Evolutionary conservation across 768 basidiomycete species (phyloP), one percentile per base, ranked within the genome.

Genomic region (Cystofilobasidium macerans): DNA sequence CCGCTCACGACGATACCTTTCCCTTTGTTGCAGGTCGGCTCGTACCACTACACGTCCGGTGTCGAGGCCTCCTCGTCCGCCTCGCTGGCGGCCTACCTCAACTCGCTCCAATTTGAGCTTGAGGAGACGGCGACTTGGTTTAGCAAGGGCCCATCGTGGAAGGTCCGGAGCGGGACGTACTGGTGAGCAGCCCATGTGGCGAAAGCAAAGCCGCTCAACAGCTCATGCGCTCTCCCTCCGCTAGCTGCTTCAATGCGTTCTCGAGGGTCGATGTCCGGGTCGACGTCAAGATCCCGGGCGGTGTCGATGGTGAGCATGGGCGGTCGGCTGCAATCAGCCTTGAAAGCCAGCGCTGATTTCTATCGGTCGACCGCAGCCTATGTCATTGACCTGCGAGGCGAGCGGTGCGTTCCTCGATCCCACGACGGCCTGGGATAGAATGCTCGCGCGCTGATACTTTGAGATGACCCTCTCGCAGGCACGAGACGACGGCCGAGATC

Each of bases 191-290:
- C 3, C 43, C 61, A 26, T 30, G 36, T 57, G 60, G 6, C 24
- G 33, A 69, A 57, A 9, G 20, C 45, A 42, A 13, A 4, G 65
- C 28, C 40, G 30, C 57, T 62, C 16, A 43, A 35, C 40, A 3
- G 18, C 43, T 28, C 47, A 28, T 32, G 30, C 62, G 14, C 60
- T n/a, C n/a, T n/a, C n/a, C n/a, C n/a, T n/a, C n/a, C n/a, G n/a
- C n/a, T n/a, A 89, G 89, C 77, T 95, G 91, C 77, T 99, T 95
- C 79, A 95, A 99, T 75, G 95, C 95, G 13, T 99, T 99, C 74
- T 93, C 93, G 43, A 80, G 95, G 33, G 89, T 98, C 60, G 95
- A 99, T 73, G 85, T 98, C 35, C 84, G 94, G 42, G 92, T 99
- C 9, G 95, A 99, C 70, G 95, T 97, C 68, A 95, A 94, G 77